These are phyloP conservation scores for Tetrapisispora arboricola DNA, from an alignment of 805 yeast genomes.

Conservation along the genomic window DNA sequence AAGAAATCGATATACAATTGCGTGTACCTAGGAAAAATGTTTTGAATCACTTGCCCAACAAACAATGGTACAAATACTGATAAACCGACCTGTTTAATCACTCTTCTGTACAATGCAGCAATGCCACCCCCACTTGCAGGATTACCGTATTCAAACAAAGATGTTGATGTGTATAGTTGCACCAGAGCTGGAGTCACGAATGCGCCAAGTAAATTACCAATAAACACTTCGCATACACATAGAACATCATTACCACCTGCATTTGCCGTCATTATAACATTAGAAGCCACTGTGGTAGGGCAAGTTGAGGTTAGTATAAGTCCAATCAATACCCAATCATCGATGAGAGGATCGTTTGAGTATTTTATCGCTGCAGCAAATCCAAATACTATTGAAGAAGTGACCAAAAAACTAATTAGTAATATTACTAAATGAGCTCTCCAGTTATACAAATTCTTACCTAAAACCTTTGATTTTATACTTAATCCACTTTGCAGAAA, in stretches of 20 bases:
- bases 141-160: slow-evolving; percentile 67
- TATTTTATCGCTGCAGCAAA: slow-evolving; percentile 54
- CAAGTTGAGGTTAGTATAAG: slow-evolving; percentile 74
- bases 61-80: slow-evolving; percentile 76
- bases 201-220: slow-evolving; percentile 79
- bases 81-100: slow-evolving; percentile 80
- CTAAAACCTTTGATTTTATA: slow-evolving; percentile 54
- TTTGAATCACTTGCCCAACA: slow-evolving; percentile 80
- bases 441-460: slow-evolving; percentile 63
- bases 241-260: slow-evolving; percentile 78
- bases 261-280: slow-evolving; percentile 81
- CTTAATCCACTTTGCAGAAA: slow-evolving; percentile 74
- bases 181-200: slow-evolving; percentile 78
- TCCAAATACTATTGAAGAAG: slow-evolving; percentile 64
- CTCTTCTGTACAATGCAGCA: slow-evolving; percentile 51
- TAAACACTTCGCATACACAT: slow-evolving; percentile 73
- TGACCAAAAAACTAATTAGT: slow-evolving; percentile 57
- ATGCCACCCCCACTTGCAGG: slow-evolving; percentile 53
- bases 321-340: slow-evolving; percentile 72
- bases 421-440: slow-evolving; percentile 70
- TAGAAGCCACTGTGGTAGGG: slow-evolving; percentile 87
- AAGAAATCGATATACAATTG: slow-evolving; percentile 13
- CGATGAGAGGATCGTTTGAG: slow-evolving; percentile 49
- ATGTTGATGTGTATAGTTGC: slow-evolving; percentile 50
- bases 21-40: slow-evolving; percentile 46